Conservation (phyloP, 2,329 filamentous ascomycete genomes). For the Neocucurbitaria cava region DNA sequence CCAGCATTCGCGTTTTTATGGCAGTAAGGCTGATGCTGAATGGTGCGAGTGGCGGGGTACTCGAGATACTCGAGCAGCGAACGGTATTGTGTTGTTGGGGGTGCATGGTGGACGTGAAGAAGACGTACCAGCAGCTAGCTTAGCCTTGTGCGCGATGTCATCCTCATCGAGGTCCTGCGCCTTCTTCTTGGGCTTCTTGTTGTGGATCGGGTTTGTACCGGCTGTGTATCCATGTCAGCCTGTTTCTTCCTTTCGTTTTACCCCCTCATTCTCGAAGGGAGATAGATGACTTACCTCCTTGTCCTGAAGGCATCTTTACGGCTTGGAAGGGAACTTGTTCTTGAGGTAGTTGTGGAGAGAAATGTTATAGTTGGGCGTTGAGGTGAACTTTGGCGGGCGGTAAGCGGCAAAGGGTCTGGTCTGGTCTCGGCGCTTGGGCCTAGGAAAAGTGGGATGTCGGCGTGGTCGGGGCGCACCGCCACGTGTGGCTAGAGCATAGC, state of each 20-base stretch:
- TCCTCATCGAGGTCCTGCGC: conserved; percentile 86
- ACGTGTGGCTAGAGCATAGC: background rate
- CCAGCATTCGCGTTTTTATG: too few relatives aligned
- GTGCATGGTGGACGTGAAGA: too few relatives aligned
- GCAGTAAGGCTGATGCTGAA: too few relatives aligned
- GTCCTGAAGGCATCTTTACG: conserved; percentile 58
- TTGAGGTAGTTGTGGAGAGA: too few relatives aligned
- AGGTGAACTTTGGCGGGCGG: too few relatives aligned
- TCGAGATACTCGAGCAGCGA: too few relatives aligned
- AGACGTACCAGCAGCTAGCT: conserved; percentile 83
- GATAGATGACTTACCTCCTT: conserved; percentile 54
- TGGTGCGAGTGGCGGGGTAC: too few relatives aligned
- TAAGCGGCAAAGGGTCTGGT: conserved; percentile 22
- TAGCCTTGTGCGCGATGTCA: conserved; percentile 80
- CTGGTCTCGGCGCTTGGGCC: conserved; percentile 13
- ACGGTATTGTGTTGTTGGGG: too few relatives aligned
- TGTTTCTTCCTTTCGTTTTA: background rate
- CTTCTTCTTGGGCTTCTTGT: conserved; percentile 81
- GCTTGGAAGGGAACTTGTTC: conserved; percentile 5
- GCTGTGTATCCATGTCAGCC: conserved; percentile 45
- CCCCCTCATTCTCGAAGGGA: too few relatives aligned
- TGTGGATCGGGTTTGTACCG: conserved; percentile 63
- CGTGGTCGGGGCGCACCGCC: conserved; percentile 2
- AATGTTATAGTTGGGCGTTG: too few relatives aligned
- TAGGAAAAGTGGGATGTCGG: conserved; percentile 21